Evolutionary conservation across 1,284 basidiomycete genomes (phyloP).

Genomic region (Malassezia globosa): DNA sequence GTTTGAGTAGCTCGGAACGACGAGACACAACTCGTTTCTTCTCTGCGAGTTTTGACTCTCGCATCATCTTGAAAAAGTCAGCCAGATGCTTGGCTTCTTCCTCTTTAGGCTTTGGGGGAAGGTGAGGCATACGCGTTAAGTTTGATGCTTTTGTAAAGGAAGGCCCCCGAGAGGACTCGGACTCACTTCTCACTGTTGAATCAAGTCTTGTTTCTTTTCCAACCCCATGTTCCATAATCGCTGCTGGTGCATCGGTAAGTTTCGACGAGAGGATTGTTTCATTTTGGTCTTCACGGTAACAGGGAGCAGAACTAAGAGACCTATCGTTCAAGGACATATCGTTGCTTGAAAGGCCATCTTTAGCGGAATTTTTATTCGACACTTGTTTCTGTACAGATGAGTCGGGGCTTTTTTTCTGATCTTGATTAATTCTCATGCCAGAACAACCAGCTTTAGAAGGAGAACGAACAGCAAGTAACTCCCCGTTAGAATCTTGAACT

Average conservation of each 20-base stretch:
- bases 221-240: neutral
- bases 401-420: neutral
- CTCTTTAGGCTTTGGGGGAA: slow-evolving; percentile 11
- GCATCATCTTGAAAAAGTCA: slow-evolving; percentile 61
- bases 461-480: slow-evolving; percentile 3
- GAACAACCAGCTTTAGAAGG: neutral
- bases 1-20: slow-evolving; percentile 15
- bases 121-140: slow-evolving; percentile 15
- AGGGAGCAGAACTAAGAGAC: neutral
- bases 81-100: slow-evolving; percentile 14
- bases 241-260: neutral
- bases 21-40: slow-evolving; percentile 26
- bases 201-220: too few relatives aligned
- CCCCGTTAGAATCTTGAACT: slow-evolving; percentile 9
- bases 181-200: too few relatives aligned
- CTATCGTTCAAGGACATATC: too few relatives aligned
- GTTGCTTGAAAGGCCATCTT: neutral
- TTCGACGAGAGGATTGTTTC: neutral
- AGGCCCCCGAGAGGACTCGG: too few relatives aligned
- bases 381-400: neutral
- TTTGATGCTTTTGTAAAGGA: neutral
- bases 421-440: neutral
- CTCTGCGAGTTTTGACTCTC: slow-evolving; percentile 39
- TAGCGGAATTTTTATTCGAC: neutral
- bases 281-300: neutral